These are phyloP conservation scores for Corrigiola litoralis DNA, from an alignment of 179 eudicot species.

Conservation along the genomic window DNA sequence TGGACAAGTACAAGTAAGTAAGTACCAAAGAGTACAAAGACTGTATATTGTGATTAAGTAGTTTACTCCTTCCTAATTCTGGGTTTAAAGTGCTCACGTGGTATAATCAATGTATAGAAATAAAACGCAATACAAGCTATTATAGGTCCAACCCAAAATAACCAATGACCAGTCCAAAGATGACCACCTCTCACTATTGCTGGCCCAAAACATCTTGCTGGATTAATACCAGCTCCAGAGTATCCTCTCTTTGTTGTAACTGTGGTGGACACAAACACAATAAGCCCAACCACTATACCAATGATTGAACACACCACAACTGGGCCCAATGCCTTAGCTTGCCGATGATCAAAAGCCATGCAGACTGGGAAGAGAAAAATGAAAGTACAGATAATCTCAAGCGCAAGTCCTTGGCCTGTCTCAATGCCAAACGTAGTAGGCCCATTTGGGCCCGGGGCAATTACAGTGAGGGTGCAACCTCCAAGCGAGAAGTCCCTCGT, in stretches of 20 bases:
- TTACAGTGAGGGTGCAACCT: constrained; percentile 24
- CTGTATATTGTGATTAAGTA: too few species aligned
- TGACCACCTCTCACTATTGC: constrained; percentile 29
- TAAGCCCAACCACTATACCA: constrained; percentile 27
- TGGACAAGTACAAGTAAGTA: too few species aligned
- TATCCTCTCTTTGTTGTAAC: constrained; percentile 25
- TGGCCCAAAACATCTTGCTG: constrained; percentile 36
- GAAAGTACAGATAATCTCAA: constrained; percentile 26
- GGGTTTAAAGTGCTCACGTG: constrained; percentile 26
- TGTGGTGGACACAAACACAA: constrained; percentile 25
- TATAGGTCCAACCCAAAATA: constrained; percentile 33
- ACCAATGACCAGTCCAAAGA: constrained; percentile 31
- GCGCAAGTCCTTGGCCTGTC: constrained; percentile 24
- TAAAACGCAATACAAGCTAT: constrained; percentile 21
- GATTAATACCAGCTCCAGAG: constrained; percentile 29
- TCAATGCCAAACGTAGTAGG: constrained; percentile 20
- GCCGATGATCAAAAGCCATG: constrained; percentile 25
- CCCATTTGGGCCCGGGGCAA: constrained; percentile 25
- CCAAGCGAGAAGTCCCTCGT: constrained; percentile 23
- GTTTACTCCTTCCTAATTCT: neutral
- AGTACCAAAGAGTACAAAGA: too few species aligned
- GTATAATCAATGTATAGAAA: constrained; percentile 23
- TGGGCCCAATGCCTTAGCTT: constrained; percentile 21
- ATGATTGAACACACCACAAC: constrained; percentile 21
- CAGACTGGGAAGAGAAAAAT: constrained; percentile 25